Evolutionary conservation across 2,329 filamentous ascomycete species (phyloP), one percentile per base, ranked within the genome.

Genomic region (Dactylellina cionopaga): DNA sequence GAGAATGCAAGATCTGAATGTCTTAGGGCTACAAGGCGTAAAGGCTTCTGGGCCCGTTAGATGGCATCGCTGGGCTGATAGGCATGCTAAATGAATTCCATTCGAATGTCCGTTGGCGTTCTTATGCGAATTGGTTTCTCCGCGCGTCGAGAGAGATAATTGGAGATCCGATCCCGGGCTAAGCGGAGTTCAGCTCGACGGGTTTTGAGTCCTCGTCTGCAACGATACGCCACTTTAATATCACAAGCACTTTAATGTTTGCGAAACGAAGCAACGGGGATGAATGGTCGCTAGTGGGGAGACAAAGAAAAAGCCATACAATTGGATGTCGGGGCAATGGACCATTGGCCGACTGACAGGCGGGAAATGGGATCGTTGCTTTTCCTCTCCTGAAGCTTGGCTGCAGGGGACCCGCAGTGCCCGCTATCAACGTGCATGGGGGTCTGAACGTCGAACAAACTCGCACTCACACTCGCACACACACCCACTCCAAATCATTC

Each of bases 351-450:
- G 64, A 51, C 64, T 71, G 68, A 72, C 68, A 72, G 68, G 59
- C 60, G 52, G 52, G 59, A 65, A 72, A 65, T 65, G 59, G 59
- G 68, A 56, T 65, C 59, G 44, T 59, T 65, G 51, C 52, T 59
- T 60, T 72, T 65, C 46, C 52, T 72, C 59, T 65, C 68, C 68
- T 72, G 68, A 72, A 47, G 68, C 68, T 72, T 72, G 59, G 68
- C 68, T 59, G 55, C 63, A 52, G 59, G 68, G 59, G 39, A 47
- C 51, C 49, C 49, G 35, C 58, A 49, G 56, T 59, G 51, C 25
- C 58, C 44, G 43, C 58, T 52, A 27, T 15, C 46, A 44, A 41
- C 33, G 56, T 70, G 65, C 65, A 63, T 70, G 66, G 41, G 37
- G 22, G 55, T 51, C 59, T 43, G 47, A 37, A 46, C 25, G 33